A percentile compares a stretch with the other conserved stretches of the same genome.
These are phyloP conservation scores for Clitoria ternatea DNA, from an alignment of 306 rosid species.

Conservation along the genomic window DNA sequence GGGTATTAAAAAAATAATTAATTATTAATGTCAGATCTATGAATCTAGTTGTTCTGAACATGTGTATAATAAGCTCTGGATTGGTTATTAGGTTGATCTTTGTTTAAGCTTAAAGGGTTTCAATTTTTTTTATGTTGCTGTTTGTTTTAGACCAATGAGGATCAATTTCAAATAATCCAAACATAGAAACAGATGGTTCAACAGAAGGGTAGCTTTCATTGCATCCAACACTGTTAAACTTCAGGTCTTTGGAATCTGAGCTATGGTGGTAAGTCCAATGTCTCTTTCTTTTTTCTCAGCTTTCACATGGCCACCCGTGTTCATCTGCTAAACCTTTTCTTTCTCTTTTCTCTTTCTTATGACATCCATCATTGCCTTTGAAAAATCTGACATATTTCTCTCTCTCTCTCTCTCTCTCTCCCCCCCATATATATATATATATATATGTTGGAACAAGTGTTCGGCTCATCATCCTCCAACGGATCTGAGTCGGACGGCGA, in stretches of 20 bases:
- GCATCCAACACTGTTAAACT: slow-evolving; percentile 33
- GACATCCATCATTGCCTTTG: slow-evolving; percentile 29
- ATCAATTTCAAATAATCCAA: slow-evolving; percentile 22
- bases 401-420: neutral
- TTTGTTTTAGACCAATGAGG: slow-evolving; percentile 10
- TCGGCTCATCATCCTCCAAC: too few species aligned
- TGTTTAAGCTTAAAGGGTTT: neutral
- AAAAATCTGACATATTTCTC: slow-evolving; percentile 3
- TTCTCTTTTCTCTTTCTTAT: slow-evolving; percentile 21
- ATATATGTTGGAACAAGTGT: too few species aligned
- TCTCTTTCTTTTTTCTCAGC: slow-evolving; percentile 30
- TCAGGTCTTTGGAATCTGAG: slow-evolving; percentile 33
- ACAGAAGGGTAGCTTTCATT: slow-evolving; percentile 51
- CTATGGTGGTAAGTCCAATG: slow-evolving; percentile 44
- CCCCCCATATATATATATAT: too few species aligned
- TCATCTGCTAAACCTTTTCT: slow-evolving; percentile 28
- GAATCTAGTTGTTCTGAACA: neutral
- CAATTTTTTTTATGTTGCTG: neutral
- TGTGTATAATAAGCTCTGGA: neutral
- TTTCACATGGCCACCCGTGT: slow-evolving; percentile 22
- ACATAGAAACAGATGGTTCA: slow-evolving; percentile 30
- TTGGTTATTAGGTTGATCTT: neutral
- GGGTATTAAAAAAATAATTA: neutral
- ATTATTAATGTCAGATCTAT: slow-evolving; percentile 11
- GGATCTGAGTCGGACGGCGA: too few species aligned